These are phyloP conservation scores for Anthracocystis walkeri DNA, from an alignment of 1,284 basidiomycete species.

Conservation along the genomic window DNA sequence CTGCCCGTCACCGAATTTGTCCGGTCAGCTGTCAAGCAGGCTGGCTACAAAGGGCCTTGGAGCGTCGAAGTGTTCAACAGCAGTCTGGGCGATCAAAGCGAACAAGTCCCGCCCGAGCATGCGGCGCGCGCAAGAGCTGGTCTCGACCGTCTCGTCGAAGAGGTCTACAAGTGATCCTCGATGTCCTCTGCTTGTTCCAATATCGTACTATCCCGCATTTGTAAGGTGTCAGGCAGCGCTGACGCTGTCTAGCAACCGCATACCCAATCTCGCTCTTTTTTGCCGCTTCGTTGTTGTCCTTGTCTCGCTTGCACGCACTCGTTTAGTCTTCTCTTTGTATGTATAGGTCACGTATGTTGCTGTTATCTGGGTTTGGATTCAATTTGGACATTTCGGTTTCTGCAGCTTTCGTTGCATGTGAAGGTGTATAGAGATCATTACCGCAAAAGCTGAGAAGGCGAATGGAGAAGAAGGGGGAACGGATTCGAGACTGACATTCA, in stretches of 20 bases:
- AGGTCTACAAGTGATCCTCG: slow-evolving; percentile 30
- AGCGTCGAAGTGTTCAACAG: slow-evolving; percentile 70
- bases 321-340: neutral
- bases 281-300: neutral
- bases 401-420: neutral
- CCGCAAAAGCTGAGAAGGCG: too few relatives aligned
- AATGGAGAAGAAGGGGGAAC: too few relatives aligned
- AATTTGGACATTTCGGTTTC: slow-evolving; percentile 14
- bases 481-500: too few relatives aligned
- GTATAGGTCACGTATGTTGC: neutral
- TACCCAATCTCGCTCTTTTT: neutral
- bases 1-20: slow-evolving; percentile 68
- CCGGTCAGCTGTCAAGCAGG: slow-evolving; percentile 57
- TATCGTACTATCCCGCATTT: too few relatives aligned
- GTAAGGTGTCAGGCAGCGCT: neutral
- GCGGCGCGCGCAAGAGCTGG: slow-evolving; percentile 58
- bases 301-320: slow-evolving; percentile 5
- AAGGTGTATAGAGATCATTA: too few relatives aligned
- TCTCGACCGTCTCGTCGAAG: slow-evolving; percentile 40
- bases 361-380: slow-evolving; percentile 2
- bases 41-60: slow-evolving; percentile 69
- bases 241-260: neutral
- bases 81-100: slow-evolving; percentile 48
- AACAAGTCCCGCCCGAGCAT: slow-evolving; percentile 58
- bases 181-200: neutral